Evolutionary conservation across 1,284 basidiomycete genomes (phyloP).

Genomic region (Lentinula novae-zelandiae): DNA sequence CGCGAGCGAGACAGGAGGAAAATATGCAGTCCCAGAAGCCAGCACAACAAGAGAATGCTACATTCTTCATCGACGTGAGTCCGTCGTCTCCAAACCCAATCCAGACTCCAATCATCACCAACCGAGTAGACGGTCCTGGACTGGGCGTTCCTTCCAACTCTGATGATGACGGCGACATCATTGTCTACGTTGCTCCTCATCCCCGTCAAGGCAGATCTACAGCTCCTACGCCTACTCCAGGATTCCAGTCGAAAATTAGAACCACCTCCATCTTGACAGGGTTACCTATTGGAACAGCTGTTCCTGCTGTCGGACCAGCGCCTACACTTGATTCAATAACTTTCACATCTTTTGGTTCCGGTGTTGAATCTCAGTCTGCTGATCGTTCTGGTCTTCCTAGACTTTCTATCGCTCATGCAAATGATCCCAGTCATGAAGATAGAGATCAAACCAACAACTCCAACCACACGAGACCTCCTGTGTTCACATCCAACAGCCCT

Average conservation of each 20-base stretch:
- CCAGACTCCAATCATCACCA: background rate
- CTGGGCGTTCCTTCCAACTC: constrained; percentile 32
- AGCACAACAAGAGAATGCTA: background rate
- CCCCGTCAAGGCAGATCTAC: constrained; percentile 29
- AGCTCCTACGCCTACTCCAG: constrained; percentile 14
- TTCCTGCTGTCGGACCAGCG: constrained; percentile 4
- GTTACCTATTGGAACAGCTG: constrained; percentile 6
- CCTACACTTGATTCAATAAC: constrained; percentile 20
- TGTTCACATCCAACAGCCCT: constrained; percentile 21
- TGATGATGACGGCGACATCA: constrained; percentile 48
- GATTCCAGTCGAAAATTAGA: constrained; percentile 4
- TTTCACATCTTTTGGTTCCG: constrained; percentile 19
- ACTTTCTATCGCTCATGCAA: background rate
- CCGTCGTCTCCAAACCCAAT: background rate
- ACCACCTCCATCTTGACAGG: constrained; percentile 29
- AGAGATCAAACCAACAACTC: background rate
- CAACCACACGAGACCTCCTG: constrained; percentile 9
- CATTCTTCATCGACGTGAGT: constrained; percentile 27
- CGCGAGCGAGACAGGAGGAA: background rate
- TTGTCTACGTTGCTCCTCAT: constrained; percentile 61
- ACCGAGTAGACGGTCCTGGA: background rate
- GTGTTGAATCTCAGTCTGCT: background rate
- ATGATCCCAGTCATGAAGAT: background rate
- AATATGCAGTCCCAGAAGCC: background rate
- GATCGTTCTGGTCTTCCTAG: background rate